phyloP scores from a whole-genome alignment of 805 yeast genomes.

The Dipodascus albidus region DNA sequence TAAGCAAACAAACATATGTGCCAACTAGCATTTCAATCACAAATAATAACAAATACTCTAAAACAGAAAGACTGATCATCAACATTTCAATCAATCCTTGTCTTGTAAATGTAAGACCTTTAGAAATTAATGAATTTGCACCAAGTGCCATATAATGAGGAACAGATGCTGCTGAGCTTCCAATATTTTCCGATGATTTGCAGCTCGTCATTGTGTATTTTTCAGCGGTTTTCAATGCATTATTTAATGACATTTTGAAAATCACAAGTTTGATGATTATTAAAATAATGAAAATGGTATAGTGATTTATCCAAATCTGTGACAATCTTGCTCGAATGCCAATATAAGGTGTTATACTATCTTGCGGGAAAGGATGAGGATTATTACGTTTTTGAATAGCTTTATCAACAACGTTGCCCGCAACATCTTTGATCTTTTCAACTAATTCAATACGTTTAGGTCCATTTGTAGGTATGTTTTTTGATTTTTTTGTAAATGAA shows the following conservation, averaged over 20 bases:
- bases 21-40: conserved; percentile 67
- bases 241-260: conserved; percentile 37
- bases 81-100: conserved; percentile 35
- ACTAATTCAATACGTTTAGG: not conserved
- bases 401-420: not conserved
- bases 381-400: not conserved
- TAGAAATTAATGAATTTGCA: conserved; percentile 42
- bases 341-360: conserved; percentile 16
- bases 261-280: conserved; percentile 49
- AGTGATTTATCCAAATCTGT: conserved; percentile 40
- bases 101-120: conserved; percentile 37
- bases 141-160: conserved; percentile 47
- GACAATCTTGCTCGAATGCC: conserved; percentile 23
- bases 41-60: conserved; percentile 51
- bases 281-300: conserved; percentile 44
- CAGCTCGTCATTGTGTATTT: conserved; percentile 35
- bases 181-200: conserved; percentile 31
- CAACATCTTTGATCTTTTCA: not conserved
- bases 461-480: not conserved
- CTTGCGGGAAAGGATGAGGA: not conserved
- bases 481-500: not conserved
- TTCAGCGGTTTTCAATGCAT: conserved; percentile 32
- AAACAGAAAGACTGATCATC: conserved; percentile 38
- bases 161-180: conserved; percentile 28
- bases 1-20: conserved; percentile 73